phyloP scores from a whole-genome alignment of 1,284 basidiomycete species.

The Fistulinella cinereoalba region DNA sequence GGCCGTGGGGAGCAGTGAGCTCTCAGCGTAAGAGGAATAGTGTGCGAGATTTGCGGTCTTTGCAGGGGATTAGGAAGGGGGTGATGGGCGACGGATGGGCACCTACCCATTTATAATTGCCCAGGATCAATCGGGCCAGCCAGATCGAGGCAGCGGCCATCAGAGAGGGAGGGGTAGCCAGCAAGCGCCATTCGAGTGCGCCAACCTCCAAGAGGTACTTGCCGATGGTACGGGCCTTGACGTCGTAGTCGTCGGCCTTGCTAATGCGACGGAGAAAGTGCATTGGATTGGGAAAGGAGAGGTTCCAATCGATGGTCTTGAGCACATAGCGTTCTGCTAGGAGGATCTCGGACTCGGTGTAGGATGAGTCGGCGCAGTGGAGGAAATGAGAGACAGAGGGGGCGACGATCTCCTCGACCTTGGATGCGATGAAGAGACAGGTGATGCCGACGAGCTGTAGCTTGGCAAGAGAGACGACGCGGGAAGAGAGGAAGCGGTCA shows the following conservation, averaged over 20 bases:
- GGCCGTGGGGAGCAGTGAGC: conserved; percentile 80
- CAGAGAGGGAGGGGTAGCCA: conserved; percentile 80
- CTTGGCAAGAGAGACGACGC: conserved; percentile 89
- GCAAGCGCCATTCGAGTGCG: conserved; percentile 82
- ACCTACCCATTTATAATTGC: conserved; percentile 83
- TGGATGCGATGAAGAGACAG: conserved; percentile 90
- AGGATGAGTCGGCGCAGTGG: conserved; percentile 85
- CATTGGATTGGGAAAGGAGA: conserved; percentile 92
- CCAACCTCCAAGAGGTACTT: conserved; percentile 94
- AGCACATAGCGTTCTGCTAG: conserved; percentile 94
- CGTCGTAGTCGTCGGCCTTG: conserved; percentile 96
- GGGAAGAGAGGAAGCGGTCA: conserved; percentile 92
- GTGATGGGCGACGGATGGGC: neutral
- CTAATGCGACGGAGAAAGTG: conserved; percentile 90
- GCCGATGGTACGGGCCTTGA: conserved; percentile 86
- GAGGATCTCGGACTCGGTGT: conserved; percentile 85
- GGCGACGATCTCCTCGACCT: conserved; percentile 95
- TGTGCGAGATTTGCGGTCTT: conserved; percentile 87
- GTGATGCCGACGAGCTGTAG: conserved; percentile 95
- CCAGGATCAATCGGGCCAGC: conserved; percentile 85
- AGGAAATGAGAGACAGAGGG: conserved; percentile 89
- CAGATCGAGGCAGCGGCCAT: conserved; percentile 89
- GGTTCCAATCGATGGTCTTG: conserved; percentile 88
- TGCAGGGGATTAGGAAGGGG: neutral
- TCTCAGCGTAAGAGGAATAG: conserved; percentile 89